A percentile compares a stretch with the other conserved stretches of the same genome.
phyloP scores from a whole-genome alignment of 257 asterid species.

The Solanum tarapatanum region DNA sequence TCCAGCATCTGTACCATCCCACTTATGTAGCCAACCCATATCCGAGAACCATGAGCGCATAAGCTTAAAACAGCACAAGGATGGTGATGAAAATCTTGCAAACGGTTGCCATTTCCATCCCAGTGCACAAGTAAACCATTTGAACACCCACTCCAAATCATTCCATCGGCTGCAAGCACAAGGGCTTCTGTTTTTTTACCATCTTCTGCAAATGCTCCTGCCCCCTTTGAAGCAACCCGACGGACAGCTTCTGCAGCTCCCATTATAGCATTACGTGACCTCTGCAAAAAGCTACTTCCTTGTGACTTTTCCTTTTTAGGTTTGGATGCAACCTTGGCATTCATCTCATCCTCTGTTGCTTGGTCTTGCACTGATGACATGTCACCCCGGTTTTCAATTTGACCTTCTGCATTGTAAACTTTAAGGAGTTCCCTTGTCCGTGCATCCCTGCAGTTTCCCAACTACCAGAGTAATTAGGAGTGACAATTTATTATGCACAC shows the following conservation, averaged over 20 bases:
- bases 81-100: constrained; percentile 70
- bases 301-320: constrained; percentile 82
- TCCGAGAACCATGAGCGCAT: constrained; percentile 51
- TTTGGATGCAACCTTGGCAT: constrained; percentile 56
- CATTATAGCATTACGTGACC: constrained; percentile 81
- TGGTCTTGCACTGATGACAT: constrained; percentile 57
- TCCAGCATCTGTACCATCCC: constrained; percentile 76
- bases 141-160: constrained; percentile 81
- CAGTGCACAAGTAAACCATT: constrained; percentile 76
- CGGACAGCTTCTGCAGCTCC: constrained; percentile 99
- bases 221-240: constrained; percentile 71
- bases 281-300: constrained; percentile 54
- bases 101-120: constrained; percentile 85
- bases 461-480: constrained; percentile 4
- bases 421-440: constrained; percentile 76
- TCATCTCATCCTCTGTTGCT: constrained; percentile 60
- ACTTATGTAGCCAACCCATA: constrained; percentile 85
- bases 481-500: background rate
- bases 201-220: constrained; percentile 70
- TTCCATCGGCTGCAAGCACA: constrained; percentile 62
- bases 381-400: constrained; percentile 68
- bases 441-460: constrained; percentile 60
- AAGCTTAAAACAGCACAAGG: constrained; percentile 66
- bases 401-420: constrained; percentile 78
- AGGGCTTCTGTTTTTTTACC: constrained; percentile 64